These are phyloP conservation scores for Candida sonorensis DNA, from an alignment of 805 yeast species.

Conservation along the genomic window DNA sequence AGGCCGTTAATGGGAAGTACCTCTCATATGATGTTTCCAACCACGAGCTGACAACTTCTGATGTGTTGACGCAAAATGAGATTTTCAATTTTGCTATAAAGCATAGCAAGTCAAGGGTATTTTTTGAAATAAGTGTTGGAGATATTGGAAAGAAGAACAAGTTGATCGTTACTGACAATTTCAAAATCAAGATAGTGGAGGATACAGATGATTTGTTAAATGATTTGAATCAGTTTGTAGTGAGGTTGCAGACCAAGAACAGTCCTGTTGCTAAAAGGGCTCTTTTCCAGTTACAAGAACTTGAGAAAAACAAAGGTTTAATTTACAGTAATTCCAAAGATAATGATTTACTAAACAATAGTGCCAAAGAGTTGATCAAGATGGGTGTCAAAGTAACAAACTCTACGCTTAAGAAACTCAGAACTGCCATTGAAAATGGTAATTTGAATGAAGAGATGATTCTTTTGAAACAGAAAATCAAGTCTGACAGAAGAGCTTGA, in stretches of 20 bases:
- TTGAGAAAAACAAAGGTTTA: slow-evolving; percentile 6
- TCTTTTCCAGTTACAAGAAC: slow-evolving; percentile 5
- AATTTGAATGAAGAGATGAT: slow-evolving; percentile 22
- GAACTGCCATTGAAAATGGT: slow-evolving; percentile 19
- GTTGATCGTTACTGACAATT: slow-evolving; percentile 12
- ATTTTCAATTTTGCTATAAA: slow-evolving; percentile 18
- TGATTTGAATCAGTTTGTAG: slow-evolving; percentile 15
- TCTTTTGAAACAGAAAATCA: slow-evolving; percentile 20
- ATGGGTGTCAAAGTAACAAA: slow-evolving; percentile 18
- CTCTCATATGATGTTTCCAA: slow-evolving; percentile 13
- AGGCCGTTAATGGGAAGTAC: slow-evolving; percentile 18
- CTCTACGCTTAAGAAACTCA: slow-evolving; percentile 12
- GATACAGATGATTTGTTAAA: slow-evolving; percentile 24
- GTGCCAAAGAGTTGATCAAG: slow-evolving; percentile 17
- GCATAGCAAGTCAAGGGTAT: too few species aligned
- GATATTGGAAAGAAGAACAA: slow-evolving; percentile 8
- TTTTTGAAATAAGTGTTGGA: slow-evolving; percentile 14
- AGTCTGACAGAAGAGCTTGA: slow-evolving; percentile 21
- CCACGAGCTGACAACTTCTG: slow-evolving; percentile 14
- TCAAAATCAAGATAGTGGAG: slow-evolving; percentile 18
- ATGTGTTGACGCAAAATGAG: slow-evolving; percentile 23
- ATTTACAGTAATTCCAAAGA: slow-evolving; percentile 7
- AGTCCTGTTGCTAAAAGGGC: slow-evolving; percentile 13
- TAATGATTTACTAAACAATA: slow-evolving; percentile 12
- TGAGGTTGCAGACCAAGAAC: slow-evolving; percentile 23